Evolutionary conservation across 768 basidiomycete species (phyloP).

Genomic region (Psilocybe cyanescens): DNA sequence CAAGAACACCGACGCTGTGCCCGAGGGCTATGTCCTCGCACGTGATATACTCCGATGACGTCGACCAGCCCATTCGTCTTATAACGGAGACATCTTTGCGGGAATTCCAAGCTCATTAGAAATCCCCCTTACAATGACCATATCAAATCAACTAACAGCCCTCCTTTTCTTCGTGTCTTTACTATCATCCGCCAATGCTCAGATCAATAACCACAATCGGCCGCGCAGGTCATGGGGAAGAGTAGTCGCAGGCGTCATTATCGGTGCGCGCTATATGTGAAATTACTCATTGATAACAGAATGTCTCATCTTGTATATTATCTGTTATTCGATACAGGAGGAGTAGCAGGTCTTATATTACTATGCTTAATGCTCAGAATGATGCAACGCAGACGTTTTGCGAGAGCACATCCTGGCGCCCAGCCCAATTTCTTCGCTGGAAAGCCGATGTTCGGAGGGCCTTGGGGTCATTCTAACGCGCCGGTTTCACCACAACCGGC

Average conservation of each 20-base stretch:
- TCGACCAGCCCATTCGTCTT: not conserved
- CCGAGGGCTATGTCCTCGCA: not conserved
- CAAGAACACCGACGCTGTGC: too few relatives aligned
- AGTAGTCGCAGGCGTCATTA: not conserved
- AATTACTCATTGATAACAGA: not conserved
- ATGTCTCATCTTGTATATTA: not conserved
- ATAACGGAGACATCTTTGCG: not conserved
- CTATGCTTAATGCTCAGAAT: not conserved
- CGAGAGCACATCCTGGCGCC: not conserved
- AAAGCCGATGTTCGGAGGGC: conserved; percentile 15
- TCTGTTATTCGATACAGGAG: not conserved
- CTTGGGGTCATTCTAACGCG: conserved; percentile 13
- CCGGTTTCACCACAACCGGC: not conserved
- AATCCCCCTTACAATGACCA: not conserved
- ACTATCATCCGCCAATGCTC: not conserved
- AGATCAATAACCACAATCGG: not conserved
- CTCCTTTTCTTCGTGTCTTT: not conserved
- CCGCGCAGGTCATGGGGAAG: not conserved
- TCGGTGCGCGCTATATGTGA: not conserved
- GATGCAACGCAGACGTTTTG: conserved; percentile 6
- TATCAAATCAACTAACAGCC: not conserved
- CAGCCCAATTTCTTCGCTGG: not conserved
- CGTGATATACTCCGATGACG: not conserved
- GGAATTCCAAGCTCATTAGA: not conserved
- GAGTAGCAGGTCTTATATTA: not conserved